Evolutionary conservation across 1,284 basidiomycete genomes (phyloP).

Genomic region (Xerocomus nothofagi): DNA sequence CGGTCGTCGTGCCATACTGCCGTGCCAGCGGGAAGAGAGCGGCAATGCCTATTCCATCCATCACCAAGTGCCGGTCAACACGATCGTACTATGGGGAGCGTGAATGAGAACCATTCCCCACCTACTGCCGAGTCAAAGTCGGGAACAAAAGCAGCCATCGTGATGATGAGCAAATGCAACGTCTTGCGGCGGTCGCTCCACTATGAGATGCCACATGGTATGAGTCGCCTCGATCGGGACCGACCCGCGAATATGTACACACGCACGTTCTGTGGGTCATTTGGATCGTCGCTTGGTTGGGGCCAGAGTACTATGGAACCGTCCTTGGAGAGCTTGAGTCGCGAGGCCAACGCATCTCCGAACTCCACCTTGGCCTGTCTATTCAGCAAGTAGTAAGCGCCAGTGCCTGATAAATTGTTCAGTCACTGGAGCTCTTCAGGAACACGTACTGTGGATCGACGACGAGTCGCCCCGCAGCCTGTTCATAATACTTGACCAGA

Average conservation of each 20-base stretch:
- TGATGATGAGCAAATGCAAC: constrained; percentile 50
- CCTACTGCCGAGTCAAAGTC: constrained; percentile 57
- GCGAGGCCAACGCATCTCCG: constrained; percentile 45
- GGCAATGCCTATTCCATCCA: constrained; percentile 44
- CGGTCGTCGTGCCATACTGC: constrained; percentile 52
- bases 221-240: neutral
- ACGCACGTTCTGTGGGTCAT: constrained; percentile 57
- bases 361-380: constrained; percentile 57
- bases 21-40: constrained; percentile 50
- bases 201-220: constrained; percentile 25
- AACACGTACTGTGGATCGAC: constrained; percentile 55
- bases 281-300: constrained; percentile 51
- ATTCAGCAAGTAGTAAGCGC: too few species aligned
- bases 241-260: neutral
- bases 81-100: neutral
- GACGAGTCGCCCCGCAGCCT: constrained; percentile 57
- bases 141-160: constrained; percentile 52
- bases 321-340: constrained; percentile 49
- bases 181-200: constrained; percentile 47
- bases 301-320: constrained; percentile 57
- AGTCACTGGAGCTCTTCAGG: neutral
- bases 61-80: neutral
- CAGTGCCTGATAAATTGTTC: too few species aligned
- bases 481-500: constrained; percentile 52
- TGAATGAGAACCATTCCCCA: constrained; percentile 13